Evolutionary conservation across 805 yeast species (phyloP).

Genomic region (Metschnikowia corniflorae): DNA sequence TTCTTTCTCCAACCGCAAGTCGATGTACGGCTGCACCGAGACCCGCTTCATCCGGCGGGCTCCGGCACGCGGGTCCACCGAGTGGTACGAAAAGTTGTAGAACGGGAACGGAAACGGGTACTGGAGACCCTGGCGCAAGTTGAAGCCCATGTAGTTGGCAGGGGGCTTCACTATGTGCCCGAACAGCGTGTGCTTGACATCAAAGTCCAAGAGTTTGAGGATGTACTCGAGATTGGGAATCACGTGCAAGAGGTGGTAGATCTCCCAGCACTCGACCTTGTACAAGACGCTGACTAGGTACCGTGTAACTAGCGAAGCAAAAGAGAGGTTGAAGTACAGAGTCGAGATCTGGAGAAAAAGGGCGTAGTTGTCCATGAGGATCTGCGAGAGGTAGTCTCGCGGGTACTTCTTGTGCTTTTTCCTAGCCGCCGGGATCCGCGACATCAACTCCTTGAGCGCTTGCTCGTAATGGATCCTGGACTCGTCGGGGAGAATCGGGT

Average conservation of each 20-base stretch:
- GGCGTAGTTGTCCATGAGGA: conserved; percentile 38
- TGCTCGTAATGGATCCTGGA: conserved; percentile 28
- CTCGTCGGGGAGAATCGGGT: conserved; percentile 29
- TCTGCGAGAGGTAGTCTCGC: conserved; percentile 31
- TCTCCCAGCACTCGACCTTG: conserved; percentile 42
- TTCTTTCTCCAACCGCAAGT: conserved; percentile 29
- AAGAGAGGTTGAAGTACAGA: conserved; percentile 35
- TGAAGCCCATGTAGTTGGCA: conserved; percentile 30
- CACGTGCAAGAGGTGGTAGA: conserved; percentile 35
- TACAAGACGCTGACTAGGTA: conserved; percentile 38
- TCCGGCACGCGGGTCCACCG: conserved; percentile 26
- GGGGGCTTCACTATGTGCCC: conserved; percentile 42
- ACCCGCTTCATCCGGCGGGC: conserved; percentile 26
- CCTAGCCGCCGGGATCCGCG: conserved; percentile 22
- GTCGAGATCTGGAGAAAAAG: conserved; percentile 28
- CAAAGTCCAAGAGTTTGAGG: conserved; percentile 33
- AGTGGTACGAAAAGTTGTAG: conserved; percentile 42
- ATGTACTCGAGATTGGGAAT: conserved; percentile 33
- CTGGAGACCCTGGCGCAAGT: conserved; percentile 39
- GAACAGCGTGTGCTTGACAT: conserved; percentile 32
- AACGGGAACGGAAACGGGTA: conserved; percentile 46
- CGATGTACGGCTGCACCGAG: conserved; percentile 34
- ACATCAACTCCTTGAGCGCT: conserved; percentile 24
- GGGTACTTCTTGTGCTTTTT: conserved; percentile 25
- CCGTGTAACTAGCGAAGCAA: conserved; percentile 39